Evolutionary conservation across 23 red algal species (phyloP).

Genomic region (Gracilaria caudata): DNA sequence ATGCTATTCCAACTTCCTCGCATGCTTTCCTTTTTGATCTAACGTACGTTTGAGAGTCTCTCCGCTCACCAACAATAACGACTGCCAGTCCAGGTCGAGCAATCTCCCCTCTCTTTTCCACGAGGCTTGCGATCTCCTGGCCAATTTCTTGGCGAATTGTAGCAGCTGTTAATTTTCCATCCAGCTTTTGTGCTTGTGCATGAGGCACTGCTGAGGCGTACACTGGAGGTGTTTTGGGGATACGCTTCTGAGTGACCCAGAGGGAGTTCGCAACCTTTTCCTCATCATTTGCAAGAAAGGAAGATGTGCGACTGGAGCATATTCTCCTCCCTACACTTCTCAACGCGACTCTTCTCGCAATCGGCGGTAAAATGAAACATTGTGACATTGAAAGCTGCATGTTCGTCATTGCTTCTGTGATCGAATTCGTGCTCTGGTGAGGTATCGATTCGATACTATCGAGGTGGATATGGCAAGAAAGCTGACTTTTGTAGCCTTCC

Average conservation of each 20-base stretch:
- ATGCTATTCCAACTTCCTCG: conserved; percentile 80
- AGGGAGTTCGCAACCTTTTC: conserved; percentile 1
- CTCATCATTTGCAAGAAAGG: conserved; percentile 36
- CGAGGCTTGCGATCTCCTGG: conserved; percentile 37
- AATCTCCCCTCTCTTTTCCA: conserved; percentile 29
- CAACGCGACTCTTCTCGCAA: not conserved
- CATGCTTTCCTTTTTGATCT: conserved; percentile 81
- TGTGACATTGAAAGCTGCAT: conserved; percentile 12
- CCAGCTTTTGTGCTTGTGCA: conserved; percentile 62
- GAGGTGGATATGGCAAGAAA: too few species aligned
- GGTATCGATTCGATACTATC: too few species aligned
- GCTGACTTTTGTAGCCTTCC: too few species aligned
- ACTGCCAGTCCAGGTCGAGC: conserved; percentile 79
- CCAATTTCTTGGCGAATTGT: conserved; percentile 67
- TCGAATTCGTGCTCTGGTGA: too few species aligned
- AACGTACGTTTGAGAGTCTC: conserved; percentile 88
- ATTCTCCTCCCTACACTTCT: not conserved
- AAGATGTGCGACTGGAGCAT: conserved; percentile 29
- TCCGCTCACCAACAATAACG: conserved; percentile 85
- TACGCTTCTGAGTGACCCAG: conserved; percentile 1
- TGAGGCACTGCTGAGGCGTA: not conserved
- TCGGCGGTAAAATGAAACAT: conserved; percentile 20
- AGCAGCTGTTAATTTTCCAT: conserved; percentile 81
- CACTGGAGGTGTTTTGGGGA: not conserved
- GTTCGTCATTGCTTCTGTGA: not conserved